Evolutionary conservation across 2,329 filamentous ascomycete species (phyloP), one percentile per base, ranked within the genome.

Genomic region (Trichoderma endophyticum): DNA sequence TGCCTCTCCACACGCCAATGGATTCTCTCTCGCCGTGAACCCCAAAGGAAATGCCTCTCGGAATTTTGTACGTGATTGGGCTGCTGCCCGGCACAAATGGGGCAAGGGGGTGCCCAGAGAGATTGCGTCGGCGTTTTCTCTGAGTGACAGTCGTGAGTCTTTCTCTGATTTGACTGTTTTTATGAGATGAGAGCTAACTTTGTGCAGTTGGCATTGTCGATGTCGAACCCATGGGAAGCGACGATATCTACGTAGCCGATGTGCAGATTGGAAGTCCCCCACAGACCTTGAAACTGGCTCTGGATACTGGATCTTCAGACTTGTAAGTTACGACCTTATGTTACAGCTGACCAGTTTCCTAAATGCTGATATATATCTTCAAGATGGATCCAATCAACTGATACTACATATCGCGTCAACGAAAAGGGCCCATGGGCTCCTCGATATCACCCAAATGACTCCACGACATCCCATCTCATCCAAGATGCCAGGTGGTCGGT

Each of bases 291-390:
- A 83, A 82, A 61, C 76, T 88, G 56, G 83, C 86, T n/a, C 75
- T 88, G 28, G 86, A 88, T 74, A 88, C 86, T 2, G 87, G 86
- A 12, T 89, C 87, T 8, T 82, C 84, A 11, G 87, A 89, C 72
- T 80, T 87, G 91, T 96, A 87, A 87, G 91, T 89, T 61, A 11
- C 3, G 6, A 26, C 9, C 8, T 39, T 7, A 28, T 14, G 7
- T 5, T 28, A 18, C 8, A 4, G 14, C 39, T 11, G 15, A 3
- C 2, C 6, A 1, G 6, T 6, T 39, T 18, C 14, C 48, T 11
- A 4, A 11, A 34, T 28, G 14, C 74, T 76, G 30, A 74, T 59
- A 18, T 5, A 14, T 2, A 7, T 30, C 11, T 1, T 63, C 21
- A 62, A 88, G 86, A n/a, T 88, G 87, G 87, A 82, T 88, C 21